Percentiles rank a stretch among this genome's conserved stretches.
These are phyloP conservation scores for Stenogyne calaminthoides DNA, from an alignment of 305 asterid genomes.

Conservation along the genomic window DNA sequence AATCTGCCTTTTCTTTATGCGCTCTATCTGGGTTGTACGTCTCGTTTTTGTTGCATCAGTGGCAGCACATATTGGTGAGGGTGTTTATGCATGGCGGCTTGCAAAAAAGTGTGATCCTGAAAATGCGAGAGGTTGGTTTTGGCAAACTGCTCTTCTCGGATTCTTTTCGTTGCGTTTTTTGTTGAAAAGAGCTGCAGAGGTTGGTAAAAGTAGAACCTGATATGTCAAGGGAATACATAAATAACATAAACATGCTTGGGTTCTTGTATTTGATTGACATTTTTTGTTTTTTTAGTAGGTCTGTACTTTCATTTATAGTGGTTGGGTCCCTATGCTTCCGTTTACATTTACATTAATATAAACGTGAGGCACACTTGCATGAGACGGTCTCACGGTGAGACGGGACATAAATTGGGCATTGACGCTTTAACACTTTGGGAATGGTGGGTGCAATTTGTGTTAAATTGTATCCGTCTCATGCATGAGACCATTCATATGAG, in stretches of 20 bases:
- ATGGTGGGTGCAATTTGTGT: too few relatives aligned
- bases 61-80: constrained; percentile 77
- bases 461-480: too few relatives aligned
- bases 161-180: constrained; percentile 67
- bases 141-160: constrained; percentile 86
- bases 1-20: constrained; percentile 55
- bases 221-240: neutral
- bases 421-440: too few relatives aligned
- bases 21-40: constrained; percentile 48
- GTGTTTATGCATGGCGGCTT: constrained; percentile 79
- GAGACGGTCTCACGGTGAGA: too few relatives aligned
- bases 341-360: too few relatives aligned
- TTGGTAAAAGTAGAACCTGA: neutral
- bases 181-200: constrained; percentile 51
- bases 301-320: neutral
- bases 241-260: neutral
- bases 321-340: neutral
- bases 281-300: neutral
- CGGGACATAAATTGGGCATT: too few relatives aligned
- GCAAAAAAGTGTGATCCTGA: constrained; percentile 80
- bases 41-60: constrained; percentile 40
- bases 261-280: neutral
- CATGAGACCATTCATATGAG: too few relatives aligned
- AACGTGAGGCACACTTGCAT: too few relatives aligned
- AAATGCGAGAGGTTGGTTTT: constrained; percentile 87